Conservation (phyloP, 2,329 filamentous ascomycete species). For the Zasmidium angulare region DNA sequence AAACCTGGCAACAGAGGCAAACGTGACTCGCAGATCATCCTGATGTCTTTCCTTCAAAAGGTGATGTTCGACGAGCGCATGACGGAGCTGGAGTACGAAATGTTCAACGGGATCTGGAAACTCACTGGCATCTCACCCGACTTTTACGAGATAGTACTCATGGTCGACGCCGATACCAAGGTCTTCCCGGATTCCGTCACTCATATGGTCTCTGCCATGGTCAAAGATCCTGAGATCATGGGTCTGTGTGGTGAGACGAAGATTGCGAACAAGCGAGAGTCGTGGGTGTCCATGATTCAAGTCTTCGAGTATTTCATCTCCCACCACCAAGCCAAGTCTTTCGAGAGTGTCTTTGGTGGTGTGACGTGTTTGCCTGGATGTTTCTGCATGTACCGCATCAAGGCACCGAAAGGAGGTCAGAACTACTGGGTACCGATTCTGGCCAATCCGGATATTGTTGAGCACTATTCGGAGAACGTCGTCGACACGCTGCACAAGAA, state of each 20-base stretch:
- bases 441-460: conserved; percentile 96
- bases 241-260: conserved; percentile 98
- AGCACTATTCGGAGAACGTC: conserved; percentile 99
- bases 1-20: conserved; percentile 98
- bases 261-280: conserved; percentile 95
- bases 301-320: conserved; percentile 99
- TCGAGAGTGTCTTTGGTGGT: conserved; percentile 98
- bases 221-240: conserved; percentile 99
- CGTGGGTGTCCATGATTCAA: conserved; percentile 96
- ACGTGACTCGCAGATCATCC: conserved; percentile 96
- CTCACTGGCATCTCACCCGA: conserved; percentile 97
- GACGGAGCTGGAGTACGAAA: conserved; percentile 98
- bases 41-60: conserved; percentile 99
- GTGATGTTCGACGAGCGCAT: conserved; percentile 99
- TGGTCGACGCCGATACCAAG: conserved; percentile 99
- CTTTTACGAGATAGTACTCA: conserved; percentile 96
- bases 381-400: conserved; percentile 99
- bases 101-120: conserved; percentile 99
- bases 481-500: conserved; percentile 98
- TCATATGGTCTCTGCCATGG: conserved; percentile 99
- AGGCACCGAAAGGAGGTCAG: conserved; percentile 94
- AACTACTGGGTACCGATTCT: conserved; percentile 99
- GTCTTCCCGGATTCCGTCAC: conserved; percentile 98
- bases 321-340: conserved; percentile 93
- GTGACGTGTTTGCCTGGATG: conserved; percentile 97